phyloP scores from a whole-genome alignment of 2,329 filamentous ascomycete genomes.

The Penicillium sp. region DNA sequence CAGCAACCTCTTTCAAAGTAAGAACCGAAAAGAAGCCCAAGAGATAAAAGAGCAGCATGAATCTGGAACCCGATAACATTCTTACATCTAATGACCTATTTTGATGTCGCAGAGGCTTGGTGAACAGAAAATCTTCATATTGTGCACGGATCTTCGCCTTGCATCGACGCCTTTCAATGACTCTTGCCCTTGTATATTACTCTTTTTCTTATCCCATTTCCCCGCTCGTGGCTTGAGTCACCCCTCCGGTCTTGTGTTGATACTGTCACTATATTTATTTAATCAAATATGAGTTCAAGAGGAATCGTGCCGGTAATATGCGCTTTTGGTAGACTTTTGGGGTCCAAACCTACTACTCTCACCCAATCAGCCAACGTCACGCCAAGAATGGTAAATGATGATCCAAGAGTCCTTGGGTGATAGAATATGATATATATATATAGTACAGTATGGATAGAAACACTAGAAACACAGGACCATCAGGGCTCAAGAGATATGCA shows the following conservation, averaged over 20 bases:
- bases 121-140: not conserved
- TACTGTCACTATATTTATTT: slow-evolving; percentile 19
- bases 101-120: not conserved
- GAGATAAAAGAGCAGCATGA: not conserved
- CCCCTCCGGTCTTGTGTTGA: slow-evolving; percentile 7
- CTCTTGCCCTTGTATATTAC: slow-evolving; percentile 21
- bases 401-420: not conserved
- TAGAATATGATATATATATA: slow-evolving; percentile 8
- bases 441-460: slow-evolving; percentile 21
- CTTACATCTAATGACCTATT: slow-evolving; percentile 17
- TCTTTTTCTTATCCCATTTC: slow-evolving; percentile 6
- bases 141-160: not conserved
- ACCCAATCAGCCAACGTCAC: not conserved
- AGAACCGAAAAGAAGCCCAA: not conserved
- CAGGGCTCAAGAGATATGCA: slow-evolving; percentile 18
- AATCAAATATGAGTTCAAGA: slow-evolving; percentile 8
- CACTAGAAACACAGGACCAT: slow-evolving; percentile 7
- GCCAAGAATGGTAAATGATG: not conserved
- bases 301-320: not conserved
- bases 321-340: not conserved
- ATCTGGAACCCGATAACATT: slow-evolving; percentile 1
- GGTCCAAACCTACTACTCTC: not conserved
- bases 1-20: slow-evolving; percentile 1
- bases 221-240: not conserved
- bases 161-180: slow-evolving; percentile 11